Evolutionary conservation across 768 basidiomycete genomes (phyloP).

Genomic region (Russula abietina): DNA sequence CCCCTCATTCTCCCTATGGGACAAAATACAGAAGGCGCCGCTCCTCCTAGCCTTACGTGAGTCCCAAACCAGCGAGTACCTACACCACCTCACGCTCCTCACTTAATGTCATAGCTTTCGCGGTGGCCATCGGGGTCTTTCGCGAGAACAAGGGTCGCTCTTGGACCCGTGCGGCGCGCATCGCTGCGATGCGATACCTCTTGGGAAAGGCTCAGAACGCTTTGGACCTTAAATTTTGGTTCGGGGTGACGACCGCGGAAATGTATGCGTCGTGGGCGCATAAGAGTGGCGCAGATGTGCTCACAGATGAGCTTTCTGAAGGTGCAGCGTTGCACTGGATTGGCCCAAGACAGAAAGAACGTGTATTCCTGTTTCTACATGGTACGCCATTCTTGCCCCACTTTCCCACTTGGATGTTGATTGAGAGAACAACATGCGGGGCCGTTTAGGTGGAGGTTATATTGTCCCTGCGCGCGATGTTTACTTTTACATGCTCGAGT

Average conservation of each 20-base stretch:
- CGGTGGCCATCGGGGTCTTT: not conserved
- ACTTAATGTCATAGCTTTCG: not conserved
- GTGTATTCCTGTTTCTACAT: conserved; percentile 9
- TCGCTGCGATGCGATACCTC: not conserved
- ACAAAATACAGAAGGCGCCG: no score
- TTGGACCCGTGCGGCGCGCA: not conserved
- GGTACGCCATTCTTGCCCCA: not conserved
- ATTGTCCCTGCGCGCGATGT: not conserved
- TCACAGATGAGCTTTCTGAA: conserved; percentile 6
- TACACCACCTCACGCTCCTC: not conserved
- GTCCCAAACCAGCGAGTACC: no score
- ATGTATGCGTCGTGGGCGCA: not conserved
- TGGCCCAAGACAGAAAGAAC: conserved; percentile 4
- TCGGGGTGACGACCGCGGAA: not conserved
- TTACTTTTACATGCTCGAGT: not conserved
- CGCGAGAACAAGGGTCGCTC: conserved; percentile 12
- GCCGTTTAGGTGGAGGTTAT: conserved; percentile 10
- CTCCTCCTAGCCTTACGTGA: no score
- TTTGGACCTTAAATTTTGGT: not conserved
- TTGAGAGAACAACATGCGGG: not conserved
- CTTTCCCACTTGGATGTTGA: not conserved
- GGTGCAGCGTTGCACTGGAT: conserved; percentile 16
- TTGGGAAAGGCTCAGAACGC: no score
- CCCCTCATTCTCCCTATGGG: no score
- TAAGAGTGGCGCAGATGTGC: not conserved